Evolutionary conservation across 116 monocot species (phyloP).

Genomic region (Cymodocea nodosa): DNA sequence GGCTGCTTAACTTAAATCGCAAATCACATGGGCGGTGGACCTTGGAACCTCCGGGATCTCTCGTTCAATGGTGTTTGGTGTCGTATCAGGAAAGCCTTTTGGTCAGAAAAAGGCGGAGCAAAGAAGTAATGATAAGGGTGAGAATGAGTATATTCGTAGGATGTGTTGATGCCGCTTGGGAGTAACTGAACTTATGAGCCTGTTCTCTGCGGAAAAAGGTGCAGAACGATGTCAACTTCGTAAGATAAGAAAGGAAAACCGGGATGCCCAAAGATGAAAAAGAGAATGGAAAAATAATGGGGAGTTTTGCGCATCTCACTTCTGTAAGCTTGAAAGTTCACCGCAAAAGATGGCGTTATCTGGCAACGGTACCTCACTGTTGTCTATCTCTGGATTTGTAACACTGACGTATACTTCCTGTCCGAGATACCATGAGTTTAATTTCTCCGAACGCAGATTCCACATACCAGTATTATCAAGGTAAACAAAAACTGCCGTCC

Average conservation of each 20-base stretch:
- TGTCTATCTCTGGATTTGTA: slow-evolving; percentile 61
- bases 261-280: too few relatives aligned
- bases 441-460: slow-evolving; percentile 69
- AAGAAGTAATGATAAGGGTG: slow-evolving; percentile 17
- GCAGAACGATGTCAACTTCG: neutral
- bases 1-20: too few relatives aligned
- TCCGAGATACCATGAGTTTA: slow-evolving; percentile 71
- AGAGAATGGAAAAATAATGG: neutral
- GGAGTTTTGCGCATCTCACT: slow-evolving; percentile 29
- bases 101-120: slow-evolving; percentile 21
- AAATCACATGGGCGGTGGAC: too few relatives aligned
- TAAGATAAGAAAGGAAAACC: neutral
- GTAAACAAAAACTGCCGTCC: slow-evolving; percentile 84
- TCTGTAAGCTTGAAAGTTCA: slow-evolving; percentile 63
- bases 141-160: slow-evolving; percentile 8
- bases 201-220: slow-evolving; percentile 48
- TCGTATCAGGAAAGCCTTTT: too few relatives aligned
- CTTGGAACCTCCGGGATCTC: too few relatives aligned
- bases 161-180: slow-evolving; percentile 25
- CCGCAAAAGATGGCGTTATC: slow-evolving; percentile 91
- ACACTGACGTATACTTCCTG: slow-evolving; percentile 85
- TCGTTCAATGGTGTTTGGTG: too few relatives aligned
- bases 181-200: slow-evolving; percentile 59
- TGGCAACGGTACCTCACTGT: slow-evolving; percentile 52
- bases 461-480: slow-evolving; percentile 87